These are phyloP conservation scores for Ustilago esculenta DNA, from an alignment of 1,284 basidiomycete genomes.

Conservation along the genomic window DNA sequence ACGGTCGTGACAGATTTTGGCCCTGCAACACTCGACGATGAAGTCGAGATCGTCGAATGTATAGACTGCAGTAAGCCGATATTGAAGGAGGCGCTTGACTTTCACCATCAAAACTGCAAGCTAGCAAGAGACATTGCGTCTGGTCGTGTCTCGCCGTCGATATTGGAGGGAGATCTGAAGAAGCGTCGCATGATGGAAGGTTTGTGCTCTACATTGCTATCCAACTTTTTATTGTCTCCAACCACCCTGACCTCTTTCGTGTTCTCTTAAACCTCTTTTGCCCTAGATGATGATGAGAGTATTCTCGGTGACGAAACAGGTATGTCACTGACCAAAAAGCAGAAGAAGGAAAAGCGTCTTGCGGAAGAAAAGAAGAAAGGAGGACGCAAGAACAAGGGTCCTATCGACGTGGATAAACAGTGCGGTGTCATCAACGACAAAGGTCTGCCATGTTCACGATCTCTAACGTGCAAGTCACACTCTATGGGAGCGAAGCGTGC, in stretches of 20 bases:
- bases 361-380: slow-evolving; percentile 47
- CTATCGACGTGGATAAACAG: slow-evolving; percentile 82
- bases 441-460: slow-evolving; percentile 89
- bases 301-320: slow-evolving; percentile 27
- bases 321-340: slow-evolving; percentile 26
- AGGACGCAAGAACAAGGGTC: slow-evolving; percentile 52
- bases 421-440: slow-evolving; percentile 99
- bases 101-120: slow-evolving; percentile 58
- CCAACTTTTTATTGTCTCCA: background rate
- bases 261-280: background rate
- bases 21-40: slow-evolving; percentile 55
- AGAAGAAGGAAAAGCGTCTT: slow-evolving; percentile 35
- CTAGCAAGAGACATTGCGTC: slow-evolving; percentile 52
- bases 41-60: slow-evolving; percentile 58
- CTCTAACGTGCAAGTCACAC: slow-evolving; percentile 97
- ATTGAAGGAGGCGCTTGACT: slow-evolving; percentile 50
- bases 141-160: slow-evolving; percentile 51
- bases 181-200: slow-evolving; percentile 49
- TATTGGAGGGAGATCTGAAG: slow-evolving; percentile 46
- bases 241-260: background rate
- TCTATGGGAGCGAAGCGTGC: slow-evolving; percentile 95
- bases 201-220: slow-evolving; percentile 12
- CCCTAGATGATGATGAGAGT: slow-evolving; percentile 38
- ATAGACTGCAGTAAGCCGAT: slow-evolving; percentile 54
- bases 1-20: slow-evolving; percentile 64